Evolutionary conservation across 441 rosid species (phyloP), one percentile per base, ranked within the genome.

Genomic region (Erodium moschatum): DNA sequence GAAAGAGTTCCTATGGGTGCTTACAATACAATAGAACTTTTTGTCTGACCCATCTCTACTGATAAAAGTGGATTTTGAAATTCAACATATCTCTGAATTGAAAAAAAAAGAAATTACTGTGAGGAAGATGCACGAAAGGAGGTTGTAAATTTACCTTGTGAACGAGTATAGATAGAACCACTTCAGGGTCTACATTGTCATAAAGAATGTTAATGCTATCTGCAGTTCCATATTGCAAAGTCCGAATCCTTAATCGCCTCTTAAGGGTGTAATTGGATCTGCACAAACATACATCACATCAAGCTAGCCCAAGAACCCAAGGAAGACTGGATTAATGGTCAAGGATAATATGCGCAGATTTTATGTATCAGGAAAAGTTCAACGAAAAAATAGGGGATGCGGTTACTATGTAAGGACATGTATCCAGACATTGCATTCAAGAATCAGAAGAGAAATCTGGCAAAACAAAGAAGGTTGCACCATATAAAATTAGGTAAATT

Each of bases 131-230:
- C 27, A 56, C 72, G 68, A 61, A 33, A 54, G 16, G 70, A 6
- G 58, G 58, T 50, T 50, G 19, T 5, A 70, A 67, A 65, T 29
- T 48, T 74, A 91, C 98, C 96, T 89, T 91, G 80, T 94, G 97
- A 76, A 94, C 96, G 67, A 91, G 97, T 68, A 91, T 73, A 3
- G 96, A 85, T 67, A 94, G 83, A 76, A 94, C 88, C 29, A 76
- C 90, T 86, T 91, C 97, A 66, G 89, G 83, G 79, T 89, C 96
- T 66, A 89, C 97, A 83, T 83, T 84, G 77, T 91, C 96, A 70
- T 89, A 91, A 67, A 94, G 83, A 77, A 91, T 96, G 78, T 82
- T 82, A 69, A 85, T 81, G 80, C 89, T 88, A 42, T 78, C 85
- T 66, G 96, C 93, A 70, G 86, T 81, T 79, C 84, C 86, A 82